Conservation (phyloP, 805 yeast genomes). For the Saturnispora bothae region DNA sequence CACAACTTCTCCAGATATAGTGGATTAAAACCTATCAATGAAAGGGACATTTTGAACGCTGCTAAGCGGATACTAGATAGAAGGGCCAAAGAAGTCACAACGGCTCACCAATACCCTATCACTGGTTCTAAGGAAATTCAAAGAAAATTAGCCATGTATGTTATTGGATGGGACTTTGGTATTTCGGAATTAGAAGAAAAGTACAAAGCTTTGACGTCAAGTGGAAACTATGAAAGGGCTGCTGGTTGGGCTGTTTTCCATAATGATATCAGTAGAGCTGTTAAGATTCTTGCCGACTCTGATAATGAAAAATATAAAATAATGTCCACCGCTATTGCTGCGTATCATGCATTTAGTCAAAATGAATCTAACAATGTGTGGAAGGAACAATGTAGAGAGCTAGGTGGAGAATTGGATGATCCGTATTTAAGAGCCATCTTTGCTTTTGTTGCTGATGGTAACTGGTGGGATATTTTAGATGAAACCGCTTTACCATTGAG, state of each 20-base stretch:
- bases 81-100: conserved; percentile 34
- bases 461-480: conserved; percentile 93
- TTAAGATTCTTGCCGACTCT: conserved; percentile 66
- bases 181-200: conserved; percentile 64
- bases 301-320: conserved; percentile 59
- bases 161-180: conserved; percentile 86
- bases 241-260: conserved; percentile 98
- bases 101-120: conserved; percentile 31
- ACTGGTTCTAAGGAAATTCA: conserved; percentile 45
- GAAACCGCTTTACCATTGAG: conserved; percentile 80
- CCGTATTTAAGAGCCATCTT: conserved; percentile 88
- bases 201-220: conserved; percentile 41
- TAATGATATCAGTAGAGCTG: conserved; percentile 76
- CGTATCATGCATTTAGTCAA: conserved; percentile 61
- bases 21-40: conserved; percentile 24
- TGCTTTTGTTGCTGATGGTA: conserved; percentile 87
- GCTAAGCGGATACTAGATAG: conserved; percentile 40
- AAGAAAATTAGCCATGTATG: conserved; percentile 67
- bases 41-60: conserved; percentile 36
- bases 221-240: conserved; percentile 71
- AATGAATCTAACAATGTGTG: conserved; percentile 61
- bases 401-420: conserved; percentile 80
- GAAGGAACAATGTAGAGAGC: conserved; percentile 84
- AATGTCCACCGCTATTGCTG: conserved; percentile 91
- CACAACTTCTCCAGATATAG: conserved; percentile 31